Conservation (phyloP, 768 basidiomycete species). For the Calvatia gigantea region DNA sequence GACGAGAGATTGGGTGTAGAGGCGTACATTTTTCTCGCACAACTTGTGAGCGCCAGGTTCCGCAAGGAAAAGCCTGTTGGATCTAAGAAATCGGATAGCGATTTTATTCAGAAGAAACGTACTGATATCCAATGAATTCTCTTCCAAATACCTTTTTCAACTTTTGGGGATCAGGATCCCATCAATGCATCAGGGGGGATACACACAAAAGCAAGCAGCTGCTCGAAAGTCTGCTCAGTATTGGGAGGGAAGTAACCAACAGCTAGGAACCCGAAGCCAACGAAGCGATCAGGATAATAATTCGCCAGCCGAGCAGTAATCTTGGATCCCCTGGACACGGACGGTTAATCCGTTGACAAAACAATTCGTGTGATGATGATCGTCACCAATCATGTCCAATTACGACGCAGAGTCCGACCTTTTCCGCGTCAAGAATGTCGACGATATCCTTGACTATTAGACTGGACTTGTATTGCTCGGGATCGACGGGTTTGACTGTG, state of each 20-base stretch:
- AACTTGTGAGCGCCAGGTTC: constrained; percentile 28
- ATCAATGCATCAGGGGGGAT: neutral
- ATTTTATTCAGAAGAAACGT: neutral
- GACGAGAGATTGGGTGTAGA: neutral
- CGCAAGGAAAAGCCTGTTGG: constrained; percentile 29
- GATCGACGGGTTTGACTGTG: constrained; percentile 41
- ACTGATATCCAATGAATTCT: constrained; percentile 29
- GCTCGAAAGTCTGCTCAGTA: constrained; percentile 17
- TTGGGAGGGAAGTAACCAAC: constrained; percentile 31
- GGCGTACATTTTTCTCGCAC: constrained; percentile 33
- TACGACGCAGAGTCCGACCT: constrained; percentile 27
- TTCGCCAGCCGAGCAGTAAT: constrained; percentile 35
- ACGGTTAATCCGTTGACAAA: neutral
- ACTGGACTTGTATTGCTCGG: constrained; percentile 28
- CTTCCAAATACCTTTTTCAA: constrained; percentile 21
- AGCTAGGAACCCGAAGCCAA: constrained; percentile 36
- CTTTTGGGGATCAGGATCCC: neutral
- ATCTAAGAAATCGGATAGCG: neutral
- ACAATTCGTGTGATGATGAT: neutral
- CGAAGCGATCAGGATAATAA: constrained; percentile 33
- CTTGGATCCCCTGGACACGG: constrained; percentile 34
- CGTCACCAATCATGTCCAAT: constrained; percentile 44
- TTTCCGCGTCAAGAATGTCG: constrained; percentile 37
- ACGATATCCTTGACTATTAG: constrained; percentile 35
- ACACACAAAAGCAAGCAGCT: constrained; percentile 19